Evolutionary conservation across 768 basidiomycete species (phyloP).

Genomic region (Russula dissimulans): DNA sequence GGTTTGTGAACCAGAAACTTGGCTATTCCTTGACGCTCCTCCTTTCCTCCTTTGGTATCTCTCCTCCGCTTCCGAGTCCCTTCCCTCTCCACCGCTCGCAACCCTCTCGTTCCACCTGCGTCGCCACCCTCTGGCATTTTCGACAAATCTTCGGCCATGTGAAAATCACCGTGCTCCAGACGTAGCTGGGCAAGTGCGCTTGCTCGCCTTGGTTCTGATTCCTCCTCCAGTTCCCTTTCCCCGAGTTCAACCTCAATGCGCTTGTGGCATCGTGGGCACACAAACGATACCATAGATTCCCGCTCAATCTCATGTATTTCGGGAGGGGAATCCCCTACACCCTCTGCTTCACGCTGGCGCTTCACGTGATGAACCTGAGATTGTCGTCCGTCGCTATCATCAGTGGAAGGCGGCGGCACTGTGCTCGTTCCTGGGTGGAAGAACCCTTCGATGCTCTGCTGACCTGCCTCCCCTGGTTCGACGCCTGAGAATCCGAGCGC

Average conservation of each 20-base stretch:
- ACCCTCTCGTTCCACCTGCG: not conserved
- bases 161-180: constrained; percentile 82
- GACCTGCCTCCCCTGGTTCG: constrained; percentile 65
- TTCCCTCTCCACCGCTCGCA: constrained; percentile 19
- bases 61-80: constrained; percentile 23
- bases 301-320: not conserved
- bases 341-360: constrained; percentile 11
- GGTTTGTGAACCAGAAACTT: constrained; percentile 35
- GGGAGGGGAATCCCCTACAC: constrained; percentile 1
- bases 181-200: constrained; percentile 34
- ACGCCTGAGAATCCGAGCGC: constrained; percentile 71
- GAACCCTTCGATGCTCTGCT: constrained; percentile 83
- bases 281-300: not conserved
- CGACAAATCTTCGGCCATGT: constrained; percentile 74
- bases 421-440: constrained; percentile 37
- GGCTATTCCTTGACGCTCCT: constrained; percentile 31
- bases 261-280: constrained; percentile 10
- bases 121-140: constrained; percentile 29
- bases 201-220: constrained; percentile 22
- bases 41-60: constrained; percentile 21
- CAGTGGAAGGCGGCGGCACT: not conserved
- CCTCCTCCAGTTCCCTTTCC: constrained; percentile 24
- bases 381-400: not conserved
- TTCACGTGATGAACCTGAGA: constrained; percentile 18
- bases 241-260: constrained; percentile 12